phyloP scores from a whole-genome alignment of 2,329 filamentous ascomycete species.

The Penicillium sp. region DNA sequence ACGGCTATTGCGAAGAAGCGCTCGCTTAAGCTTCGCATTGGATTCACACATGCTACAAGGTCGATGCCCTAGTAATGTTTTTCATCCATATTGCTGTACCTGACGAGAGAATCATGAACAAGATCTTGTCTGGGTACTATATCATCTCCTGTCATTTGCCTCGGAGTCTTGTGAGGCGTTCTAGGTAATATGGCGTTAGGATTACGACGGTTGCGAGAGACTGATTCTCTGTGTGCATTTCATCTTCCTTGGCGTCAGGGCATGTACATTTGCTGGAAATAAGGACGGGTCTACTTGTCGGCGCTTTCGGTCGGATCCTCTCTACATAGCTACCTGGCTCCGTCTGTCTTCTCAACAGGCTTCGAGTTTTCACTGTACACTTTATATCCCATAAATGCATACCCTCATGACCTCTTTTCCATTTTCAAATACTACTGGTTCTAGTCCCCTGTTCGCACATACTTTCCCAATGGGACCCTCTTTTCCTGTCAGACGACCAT shows the following conservation, averaged over 20 bases:
- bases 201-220: neutral
- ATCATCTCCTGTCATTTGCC: neutral
- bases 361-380: conserved; percentile 8
- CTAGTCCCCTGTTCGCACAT: neutral
- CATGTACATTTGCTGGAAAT: conserved; percentile 27
- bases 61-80: neutral
- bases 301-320: conserved; percentile 12
- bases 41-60: neutral
- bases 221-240: conserved; percentile 8
- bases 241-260: conserved; percentile 16
- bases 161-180: neutral
- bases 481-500: neutral
- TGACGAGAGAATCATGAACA: neutral
- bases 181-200: neutral
- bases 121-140: neutral
- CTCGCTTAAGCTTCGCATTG: conserved; percentile 4
- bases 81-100: neutral
- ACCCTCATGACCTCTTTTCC: neutral
- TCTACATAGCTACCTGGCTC: neutral
- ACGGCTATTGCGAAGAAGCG: conserved; percentile 5
- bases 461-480: neutral
- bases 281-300: conserved; percentile 14
- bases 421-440: neutral
- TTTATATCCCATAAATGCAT: conserved; percentile 9
- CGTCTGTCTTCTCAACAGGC: neutral